Evolutionary conservation across 306 rosid genomes (phyloP).

Genomic region (Fragaria iinumae): DNA sequence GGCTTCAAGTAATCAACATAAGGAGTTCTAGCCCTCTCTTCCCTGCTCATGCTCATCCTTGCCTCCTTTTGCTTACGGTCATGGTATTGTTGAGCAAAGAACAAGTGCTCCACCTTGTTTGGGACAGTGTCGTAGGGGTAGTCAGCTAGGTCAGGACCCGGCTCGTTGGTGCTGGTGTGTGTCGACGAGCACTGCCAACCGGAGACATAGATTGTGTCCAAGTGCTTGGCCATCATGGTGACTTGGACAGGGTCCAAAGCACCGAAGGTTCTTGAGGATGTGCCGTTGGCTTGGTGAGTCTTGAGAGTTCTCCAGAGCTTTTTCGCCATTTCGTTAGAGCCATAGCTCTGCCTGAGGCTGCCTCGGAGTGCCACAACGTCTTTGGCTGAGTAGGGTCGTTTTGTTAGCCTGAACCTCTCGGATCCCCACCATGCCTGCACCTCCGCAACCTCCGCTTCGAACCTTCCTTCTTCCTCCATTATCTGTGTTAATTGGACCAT

Average conservation of each 20-base stretch:
- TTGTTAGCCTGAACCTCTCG: constrained; percentile 76
- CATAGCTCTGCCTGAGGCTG: constrained; percentile 69
- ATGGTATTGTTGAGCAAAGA: constrained; percentile 89
- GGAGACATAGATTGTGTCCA: constrained; percentile 90
- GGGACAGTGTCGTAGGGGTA: constrained; percentile 98
- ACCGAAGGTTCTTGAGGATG: constrained; percentile 91
- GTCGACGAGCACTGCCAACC: constrained; percentile 99
- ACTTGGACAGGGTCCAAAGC: constrained; percentile 97
- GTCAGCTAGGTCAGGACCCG: constrained; percentile 97
- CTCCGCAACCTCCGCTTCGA: constrained; percentile 86
- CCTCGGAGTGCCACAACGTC: constrained; percentile 90
- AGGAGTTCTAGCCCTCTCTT: constrained; percentile 76
- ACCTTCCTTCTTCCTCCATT: constrained; percentile 88
- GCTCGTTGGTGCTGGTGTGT: constrained; percentile 87
- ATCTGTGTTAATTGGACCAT: constrained; percentile 40
- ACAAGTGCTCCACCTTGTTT: constrained; percentile 91
- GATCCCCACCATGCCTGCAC: constrained; percentile 91
- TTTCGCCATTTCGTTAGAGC: constrained; percentile 71
- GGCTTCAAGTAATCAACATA: constrained; percentile 85
- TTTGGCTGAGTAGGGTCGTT: constrained; percentile 66
- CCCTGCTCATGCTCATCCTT: constrained; percentile 74
- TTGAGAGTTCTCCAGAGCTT: constrained; percentile 87
- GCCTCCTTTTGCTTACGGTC: constrained; percentile 90
- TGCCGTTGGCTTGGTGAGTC: constrained; percentile 83
- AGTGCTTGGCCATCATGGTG: constrained; percentile 88